Evolutionary conservation across 805 yeast genomes (phyloP).

Genomic region (Pichia nakasei): DNA sequence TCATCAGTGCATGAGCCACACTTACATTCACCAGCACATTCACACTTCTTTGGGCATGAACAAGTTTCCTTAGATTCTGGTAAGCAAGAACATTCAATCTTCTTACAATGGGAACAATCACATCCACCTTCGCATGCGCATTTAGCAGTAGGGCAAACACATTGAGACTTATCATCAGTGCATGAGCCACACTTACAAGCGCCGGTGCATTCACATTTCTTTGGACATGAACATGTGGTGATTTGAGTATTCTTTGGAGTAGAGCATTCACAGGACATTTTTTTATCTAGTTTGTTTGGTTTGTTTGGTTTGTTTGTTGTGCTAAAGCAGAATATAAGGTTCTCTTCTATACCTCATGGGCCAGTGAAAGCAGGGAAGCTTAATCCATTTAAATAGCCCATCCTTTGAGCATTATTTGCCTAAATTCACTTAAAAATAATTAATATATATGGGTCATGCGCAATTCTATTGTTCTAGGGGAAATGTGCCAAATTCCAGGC

Average conservation of each 20-base stretch:
- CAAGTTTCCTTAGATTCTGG: neutral
- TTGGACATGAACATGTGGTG: slow-evolving; percentile 6
- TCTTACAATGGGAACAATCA: slow-evolving; percentile 5
- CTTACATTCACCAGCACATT: neutral
- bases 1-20: neutral
- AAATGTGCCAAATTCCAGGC: no score
- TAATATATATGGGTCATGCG: neutral
- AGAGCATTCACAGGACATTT: neutral
- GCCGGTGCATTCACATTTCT: slow-evolving; percentile 8
- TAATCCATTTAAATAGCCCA: neutral
- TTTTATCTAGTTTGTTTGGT: neutral
- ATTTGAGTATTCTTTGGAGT: neutral
- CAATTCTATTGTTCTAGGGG: neutral
- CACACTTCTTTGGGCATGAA: neutral
- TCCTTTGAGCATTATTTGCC: neutral
- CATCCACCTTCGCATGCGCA: slow-evolving; percentile 7
- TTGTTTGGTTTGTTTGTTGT: neutral
- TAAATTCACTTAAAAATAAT: no score
- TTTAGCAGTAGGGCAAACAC: slow-evolving; percentile 7
- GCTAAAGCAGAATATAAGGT: no score
- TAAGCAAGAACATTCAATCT: slow-evolving; percentile 1
- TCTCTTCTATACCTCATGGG: no score
- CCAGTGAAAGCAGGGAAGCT: no score
- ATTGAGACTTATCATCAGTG: slow-evolving; percentile 2
- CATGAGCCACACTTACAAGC: slow-evolving; percentile 8